These are phyloP conservation scores for Ophiostoma australiae DNA, from an alignment of 2,329 filamentous ascomycete species.

Conservation along the genomic window DNA sequence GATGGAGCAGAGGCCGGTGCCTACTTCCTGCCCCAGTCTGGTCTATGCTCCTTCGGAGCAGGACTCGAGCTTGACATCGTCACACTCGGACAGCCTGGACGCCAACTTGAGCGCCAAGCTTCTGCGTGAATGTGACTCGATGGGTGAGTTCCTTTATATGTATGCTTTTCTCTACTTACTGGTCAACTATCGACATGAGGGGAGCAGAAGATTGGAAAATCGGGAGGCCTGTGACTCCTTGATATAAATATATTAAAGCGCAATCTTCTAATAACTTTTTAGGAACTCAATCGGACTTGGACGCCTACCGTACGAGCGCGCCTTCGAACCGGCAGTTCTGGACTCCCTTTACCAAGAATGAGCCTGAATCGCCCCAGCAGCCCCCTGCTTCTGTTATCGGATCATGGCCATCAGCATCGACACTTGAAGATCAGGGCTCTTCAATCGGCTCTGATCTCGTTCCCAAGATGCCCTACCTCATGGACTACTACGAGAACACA, in stretches of 20 bases:
- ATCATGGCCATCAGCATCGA: conserved; percentile 40
- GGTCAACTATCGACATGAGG: background rate
- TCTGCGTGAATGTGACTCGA: conserved; percentile 51
- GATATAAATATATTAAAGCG: too few relatives aligned
- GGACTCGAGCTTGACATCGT: conserved; percentile 53
- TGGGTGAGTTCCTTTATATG: conserved; percentile 45
- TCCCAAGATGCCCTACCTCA: conserved; percentile 77
- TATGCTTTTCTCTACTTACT: conserved; percentile 27
- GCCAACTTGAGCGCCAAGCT: conserved; percentile 50
- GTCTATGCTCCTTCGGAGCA: conserved; percentile 58
- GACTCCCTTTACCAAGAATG: conserved; percentile 45
- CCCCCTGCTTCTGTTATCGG: conserved; percentile 33
- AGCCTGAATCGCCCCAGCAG: conserved; percentile 39
- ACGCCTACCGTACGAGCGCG: conserved; percentile 48
- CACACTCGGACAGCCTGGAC: conserved; percentile 51
- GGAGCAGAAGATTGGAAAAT: conserved; percentile 7
- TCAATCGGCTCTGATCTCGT: conserved; percentile 60
- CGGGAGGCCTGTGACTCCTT: background rate
- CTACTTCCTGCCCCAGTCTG: conserved; percentile 57
- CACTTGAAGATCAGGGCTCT: conserved; percentile 38
- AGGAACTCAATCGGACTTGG: conserved; percentile 43
- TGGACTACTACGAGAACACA: conserved; percentile 89
- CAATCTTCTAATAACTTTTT: background rate
- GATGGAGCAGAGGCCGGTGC: conserved; percentile 51
- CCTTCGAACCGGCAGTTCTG: conserved; percentile 47